A percentile compares a stretch with the other conserved stretches of the same genome.
These are phyloP conservation scores for Phaeosphaeriaceae sp. DNA, from an alignment of 2,329 filamentous ascomycete genomes.

Conservation along the genomic window DNA sequence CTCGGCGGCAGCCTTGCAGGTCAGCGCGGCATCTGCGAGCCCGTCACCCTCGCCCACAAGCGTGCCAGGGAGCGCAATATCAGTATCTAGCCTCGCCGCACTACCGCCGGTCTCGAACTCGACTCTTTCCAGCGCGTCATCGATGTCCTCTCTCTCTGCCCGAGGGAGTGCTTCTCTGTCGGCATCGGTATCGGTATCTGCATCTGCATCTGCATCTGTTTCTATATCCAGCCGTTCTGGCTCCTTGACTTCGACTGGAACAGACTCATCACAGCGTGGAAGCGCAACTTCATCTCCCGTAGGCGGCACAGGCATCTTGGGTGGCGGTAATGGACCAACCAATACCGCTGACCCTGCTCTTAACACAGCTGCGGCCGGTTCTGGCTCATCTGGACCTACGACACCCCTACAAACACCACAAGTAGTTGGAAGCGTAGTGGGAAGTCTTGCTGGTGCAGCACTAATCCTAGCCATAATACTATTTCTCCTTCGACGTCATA, in stretches of 20 bases:
- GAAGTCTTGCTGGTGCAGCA: constrained; percentile 66
- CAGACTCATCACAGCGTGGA: constrained; percentile 17
- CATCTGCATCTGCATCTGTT: constrained; percentile 12
- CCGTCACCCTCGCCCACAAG: constrained; percentile 18
- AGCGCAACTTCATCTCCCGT: constrained; percentile 16
- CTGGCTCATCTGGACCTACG: constrained; percentile 15
- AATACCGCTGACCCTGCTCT: constrained; percentile 24
- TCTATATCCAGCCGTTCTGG: constrained; percentile 18
- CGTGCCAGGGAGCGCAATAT: constrained; percentile 6
- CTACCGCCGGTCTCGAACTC: constrained; percentile 20
- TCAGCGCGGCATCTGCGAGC: constrained; percentile 9
- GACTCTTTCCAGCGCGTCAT: constrained; percentile 19
- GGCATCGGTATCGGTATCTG: constrained; percentile 21
- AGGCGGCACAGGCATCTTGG: constrained; percentile 6
- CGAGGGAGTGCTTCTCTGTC: constrained; percentile 7
- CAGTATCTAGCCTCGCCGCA: constrained; percentile 4
- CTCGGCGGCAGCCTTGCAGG: constrained; percentile 11
- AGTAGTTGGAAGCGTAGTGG: constrained; percentile 70
- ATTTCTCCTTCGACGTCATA: constrained; percentile 62
- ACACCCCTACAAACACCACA: constrained; percentile 56
- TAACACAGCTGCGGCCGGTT: constrained; percentile 16
- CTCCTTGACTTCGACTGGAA: constrained; percentile 13
- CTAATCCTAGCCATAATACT: constrained; percentile 60
- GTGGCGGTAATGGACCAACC: constrained; percentile 18
- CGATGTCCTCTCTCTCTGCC: constrained; percentile 1